A percentile compares a stretch with the other conserved stretches of the same genome.
phyloP scores from a whole-genome alignment of 768 basidiomycete genomes.

The Amanita rimosa region DNA sequence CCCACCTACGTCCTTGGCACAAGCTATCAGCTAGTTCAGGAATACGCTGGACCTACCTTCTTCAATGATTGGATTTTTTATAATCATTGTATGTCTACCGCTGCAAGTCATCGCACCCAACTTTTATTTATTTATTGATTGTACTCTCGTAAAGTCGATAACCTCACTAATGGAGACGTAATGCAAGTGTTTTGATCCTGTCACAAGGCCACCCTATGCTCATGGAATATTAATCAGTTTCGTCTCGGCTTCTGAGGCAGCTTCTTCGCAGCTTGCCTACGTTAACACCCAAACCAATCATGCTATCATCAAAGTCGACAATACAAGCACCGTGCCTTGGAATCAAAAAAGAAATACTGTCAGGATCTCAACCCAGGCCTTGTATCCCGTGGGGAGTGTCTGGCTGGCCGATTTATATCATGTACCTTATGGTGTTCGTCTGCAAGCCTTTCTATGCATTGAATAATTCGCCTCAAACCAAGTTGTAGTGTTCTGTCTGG shows the following conservation, averaged over 20 bases:
- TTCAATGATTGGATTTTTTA: background rate
- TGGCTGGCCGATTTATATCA: constrained; percentile 59
- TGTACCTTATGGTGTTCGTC: constrained; percentile 49
- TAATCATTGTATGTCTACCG: background rate
- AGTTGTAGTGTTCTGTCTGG: constrained; percentile 56
- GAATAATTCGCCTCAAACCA: background rate
- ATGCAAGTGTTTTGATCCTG: background rate
- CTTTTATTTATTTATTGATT: background rate
- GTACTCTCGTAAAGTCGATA: background rate
- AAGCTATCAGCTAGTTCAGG: background rate
- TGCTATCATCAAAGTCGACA: constrained; percentile 72
- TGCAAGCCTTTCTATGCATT: background rate
- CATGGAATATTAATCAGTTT: constrained; percentile 23
- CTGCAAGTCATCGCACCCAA: background rate
- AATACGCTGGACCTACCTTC: background rate
- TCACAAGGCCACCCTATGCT: background rate
- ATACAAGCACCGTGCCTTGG: constrained; percentile 38
- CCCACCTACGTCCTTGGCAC: background rate
- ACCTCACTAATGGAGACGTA: background rate
- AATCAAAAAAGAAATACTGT: constrained; percentile 58
- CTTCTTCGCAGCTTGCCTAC: constrained; percentile 42
- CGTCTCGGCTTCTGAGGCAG: constrained; percentile 34
- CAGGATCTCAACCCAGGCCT: constrained; percentile 46
- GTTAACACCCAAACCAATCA: constrained; percentile 54
- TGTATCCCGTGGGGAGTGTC: constrained; percentile 46